These are phyloP conservation scores for Gynostemma pentaphyllum DNA, from an alignment of 306 rosid genomes.

Conservation along the genomic window DNA sequence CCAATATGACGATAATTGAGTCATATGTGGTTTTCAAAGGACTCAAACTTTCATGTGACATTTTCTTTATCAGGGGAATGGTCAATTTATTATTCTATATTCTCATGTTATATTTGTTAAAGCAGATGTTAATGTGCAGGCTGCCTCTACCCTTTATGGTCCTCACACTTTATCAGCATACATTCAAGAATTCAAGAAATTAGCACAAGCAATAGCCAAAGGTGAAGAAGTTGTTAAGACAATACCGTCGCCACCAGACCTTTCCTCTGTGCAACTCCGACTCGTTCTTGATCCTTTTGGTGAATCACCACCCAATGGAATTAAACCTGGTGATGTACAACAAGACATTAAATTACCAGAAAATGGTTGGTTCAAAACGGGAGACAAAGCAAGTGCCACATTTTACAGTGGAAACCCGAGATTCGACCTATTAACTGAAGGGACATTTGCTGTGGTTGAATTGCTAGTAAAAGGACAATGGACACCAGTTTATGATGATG, in stretches of 20 bases:
- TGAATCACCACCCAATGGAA: constrained; percentile 34
- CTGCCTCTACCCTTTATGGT: constrained; percentile 80
- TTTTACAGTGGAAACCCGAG: constrained; percentile 78
- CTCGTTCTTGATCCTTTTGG: constrained; percentile 25
- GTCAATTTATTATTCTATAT: too few relatives aligned
- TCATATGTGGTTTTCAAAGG: too few relatives aligned
- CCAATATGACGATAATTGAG: too few relatives aligned
- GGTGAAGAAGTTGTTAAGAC: constrained; percentile 21
- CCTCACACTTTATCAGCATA: constrained; percentile 81
- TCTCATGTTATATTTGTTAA: too few relatives aligned
- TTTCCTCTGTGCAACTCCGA: constrained; percentile 37
- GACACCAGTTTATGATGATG: constrained; percentile 53
- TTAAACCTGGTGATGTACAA: constrained; percentile 53
- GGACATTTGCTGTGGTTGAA: constrained; percentile 65
- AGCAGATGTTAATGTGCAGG: constrained; percentile 20
- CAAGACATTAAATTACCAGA: constrained; percentile 44
- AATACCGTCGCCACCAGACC: constrained; percentile 60
- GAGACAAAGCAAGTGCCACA: constrained; percentile 43
- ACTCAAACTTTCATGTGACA: too few relatives aligned
- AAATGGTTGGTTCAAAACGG: constrained; percentile 38
- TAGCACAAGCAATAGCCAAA: constrained; percentile 57
- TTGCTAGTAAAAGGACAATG: constrained; percentile 43
- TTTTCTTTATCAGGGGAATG: too few relatives aligned
- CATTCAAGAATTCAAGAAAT: constrained; percentile 69
- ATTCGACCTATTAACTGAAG: constrained; percentile 63